Evolutionary conservation across 169 alveolate species (phyloP).

Genomic region (Perkinsus olseni): DNA sequence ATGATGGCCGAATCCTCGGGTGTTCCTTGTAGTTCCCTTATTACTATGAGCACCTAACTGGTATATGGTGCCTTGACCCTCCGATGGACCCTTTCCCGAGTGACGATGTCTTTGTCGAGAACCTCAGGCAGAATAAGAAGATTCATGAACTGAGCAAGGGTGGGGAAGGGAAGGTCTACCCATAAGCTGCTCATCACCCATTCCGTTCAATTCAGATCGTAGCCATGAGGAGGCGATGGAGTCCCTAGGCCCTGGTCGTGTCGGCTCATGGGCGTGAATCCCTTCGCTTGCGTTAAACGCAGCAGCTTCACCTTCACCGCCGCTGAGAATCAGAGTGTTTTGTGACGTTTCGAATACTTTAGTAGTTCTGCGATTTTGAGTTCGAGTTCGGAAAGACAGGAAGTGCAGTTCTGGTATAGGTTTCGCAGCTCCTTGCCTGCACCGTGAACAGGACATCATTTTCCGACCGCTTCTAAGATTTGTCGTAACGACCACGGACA

Average conservation of each 20-base stretch:
- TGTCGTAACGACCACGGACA: too few species aligned
- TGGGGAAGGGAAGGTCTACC: neutral
- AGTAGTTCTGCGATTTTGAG: too few species aligned
- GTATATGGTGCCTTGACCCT: neutral
- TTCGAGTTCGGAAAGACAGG: too few species aligned
- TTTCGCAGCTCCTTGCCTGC: too few species aligned
- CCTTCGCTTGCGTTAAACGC: neutral
- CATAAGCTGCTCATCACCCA: too few species aligned
- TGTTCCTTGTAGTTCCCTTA: neutral
- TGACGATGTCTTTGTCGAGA: neutral
- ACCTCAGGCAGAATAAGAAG: neutral
- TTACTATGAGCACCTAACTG: neutral
- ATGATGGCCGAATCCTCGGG: neutral
- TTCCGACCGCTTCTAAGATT: too few species aligned
- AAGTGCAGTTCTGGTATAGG: too few species aligned
- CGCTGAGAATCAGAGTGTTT: too few species aligned
- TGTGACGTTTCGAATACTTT: too few species aligned
- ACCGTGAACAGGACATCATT: too few species aligned
- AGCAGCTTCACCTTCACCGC: too few species aligned
- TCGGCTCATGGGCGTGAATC: neutral
- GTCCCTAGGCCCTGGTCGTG: neutral
- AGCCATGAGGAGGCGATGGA: neutral
- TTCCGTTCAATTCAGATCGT: too few species aligned
- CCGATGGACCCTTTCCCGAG: neutral
- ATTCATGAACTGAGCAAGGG: neutral